Evolutionary conservation across 768 basidiomycete species (phyloP), one percentile per base, ranked within the genome.

Genomic region (Naganishia onofrii): DNA sequence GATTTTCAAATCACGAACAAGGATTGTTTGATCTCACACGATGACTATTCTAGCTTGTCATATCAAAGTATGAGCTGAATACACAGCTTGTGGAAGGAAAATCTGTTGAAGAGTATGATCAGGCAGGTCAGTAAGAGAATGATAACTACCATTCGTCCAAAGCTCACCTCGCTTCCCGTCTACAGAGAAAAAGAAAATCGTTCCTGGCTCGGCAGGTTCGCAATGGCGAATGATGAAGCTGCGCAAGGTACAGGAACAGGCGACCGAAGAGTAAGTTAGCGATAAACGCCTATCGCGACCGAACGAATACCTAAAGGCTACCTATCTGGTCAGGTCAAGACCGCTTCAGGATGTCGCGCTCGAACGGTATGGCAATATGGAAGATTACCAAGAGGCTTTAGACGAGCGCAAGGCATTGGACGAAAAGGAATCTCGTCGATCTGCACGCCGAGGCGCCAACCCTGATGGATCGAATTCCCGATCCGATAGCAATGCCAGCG

Each of bases 191-290:
- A 78, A 77, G 86, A 26, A 79, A 57, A 74, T 83, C 67, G 87
- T 86, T 0, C 92, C 93, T 0, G 95, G 95, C 2, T 93, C 92
- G 1, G 90, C 93, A 5, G 95, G 95, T 13, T 92, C 92, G 2
- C 88, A 88, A 77, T 99, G 96, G 95, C 88, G 96, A 19, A 98
- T 98, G 96, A 93, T 91, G 88, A 92, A 93, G 75, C 86, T 99
- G 0, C 87, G 88, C 48, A 86, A 91, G 19, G 89, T 92, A 0
- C 94, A 92, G 77, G 95, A 98, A 78, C 86, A 90, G 2, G 92
- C 90, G 0, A 88, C 92, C 70, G 94, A 97, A 76, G 92, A 94
- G 79, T 80, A 65, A 75, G 78, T 74, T n/a, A 46, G 21, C 28
- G 6, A 31, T 36, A 26, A 9, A 19, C 32, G 17, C 26, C 4